Evolutionary conservation across 208 protist genomes (phyloP), one percentile per base, ranked within the genome.

Genomic region (Jaenimonas drosophilae): DNA sequence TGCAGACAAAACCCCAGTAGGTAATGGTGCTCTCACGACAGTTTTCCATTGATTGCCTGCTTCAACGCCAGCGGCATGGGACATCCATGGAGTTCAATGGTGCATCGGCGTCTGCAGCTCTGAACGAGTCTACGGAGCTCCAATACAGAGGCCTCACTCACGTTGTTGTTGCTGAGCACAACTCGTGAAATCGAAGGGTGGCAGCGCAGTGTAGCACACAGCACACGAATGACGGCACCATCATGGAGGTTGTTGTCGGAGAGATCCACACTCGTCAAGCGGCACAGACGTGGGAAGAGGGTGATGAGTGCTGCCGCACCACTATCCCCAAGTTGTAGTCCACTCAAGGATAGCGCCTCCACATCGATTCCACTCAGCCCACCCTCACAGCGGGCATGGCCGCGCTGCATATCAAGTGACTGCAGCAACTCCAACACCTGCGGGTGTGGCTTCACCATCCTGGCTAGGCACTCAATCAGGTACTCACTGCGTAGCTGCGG

Each of bases 401-500:
- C 46, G 30, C 53, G 37, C 0, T 64, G 54, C 12, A 17, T 12
- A 19, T 31, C 4, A 17, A 69, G 23, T 2, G 11, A 7, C 28
- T 20, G 14, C n/a, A 83, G 54, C 1, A 54, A 2, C 5, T 44
- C 40, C 23, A 92, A 32, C 31, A 88, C 39, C 2, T 32, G 32
- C 12, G 52, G 41, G 47, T 71, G 63, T 11, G 78, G 78, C 49
- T 74, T 64, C 11, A 72, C 56, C 16, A 54, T 45, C 26, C 40
- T 45, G 3, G 37, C 33, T 3, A 85, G 49, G 43, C 83, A 88
- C 36, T 70, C 60, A 25, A 58, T 34, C 9, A 91, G 43, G 61
- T 92, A 88, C 3, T 60, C 63, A 31, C 59, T 76, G 21, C 65
- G 63, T 26, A 92, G 49, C 49, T 69, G 57, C 11, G n/a, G n/a